Evolutionary conservation across 768 basidiomycete species (phyloP), one percentile per base, ranked within the genome.

Genomic region (Auricularia sp.): DNA sequence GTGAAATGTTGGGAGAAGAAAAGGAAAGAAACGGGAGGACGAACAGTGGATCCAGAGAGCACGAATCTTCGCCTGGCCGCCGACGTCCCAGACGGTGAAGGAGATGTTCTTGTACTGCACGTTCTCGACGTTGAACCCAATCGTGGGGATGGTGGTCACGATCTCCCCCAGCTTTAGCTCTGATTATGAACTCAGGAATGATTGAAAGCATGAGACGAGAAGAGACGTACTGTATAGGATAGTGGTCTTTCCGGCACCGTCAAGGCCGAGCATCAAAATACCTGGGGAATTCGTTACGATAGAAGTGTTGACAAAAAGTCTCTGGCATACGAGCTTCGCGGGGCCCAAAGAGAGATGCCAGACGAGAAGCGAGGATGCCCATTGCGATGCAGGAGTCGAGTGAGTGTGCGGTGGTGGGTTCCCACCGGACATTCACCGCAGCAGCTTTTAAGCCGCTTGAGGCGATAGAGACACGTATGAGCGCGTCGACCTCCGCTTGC

Each of bases 31-130:
- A 18, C 12, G 56, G 44, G 58, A 11, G 21, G 64, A 86, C 93
- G 74, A 73, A 97, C 97, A 99, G 83, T 81, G 81, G 67, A 76
- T 73, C 78, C 77, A 79, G 62, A 83, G 74, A 36, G 77, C 76
- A 33, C 76, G 68, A 62, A 80, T 76, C 67, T 79, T 80, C 69
- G 77, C 78, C 69, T 84, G 84, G 33, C 84, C 84, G 69, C 87
- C 87, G 64, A 85, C 75, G 72, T 88, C 86, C 87, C 84, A 87
- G 2, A 82, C 81, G 14, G 77, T 80, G 72, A 85, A 80, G 51
- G 76, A 80, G 76, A 79, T 71, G 72, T 77, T 76, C 76, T 81
- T 80, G 74, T 81, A 82, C 69, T 79, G 78, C 53, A 87, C 77
- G 5, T 80, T 81, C 75, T 87, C 86, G 68, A 87, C 78, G 72